phyloP scores from a whole-genome alignment of 2,329 filamentous ascomycete genomes.

The Xylaria sp. region DNA sequence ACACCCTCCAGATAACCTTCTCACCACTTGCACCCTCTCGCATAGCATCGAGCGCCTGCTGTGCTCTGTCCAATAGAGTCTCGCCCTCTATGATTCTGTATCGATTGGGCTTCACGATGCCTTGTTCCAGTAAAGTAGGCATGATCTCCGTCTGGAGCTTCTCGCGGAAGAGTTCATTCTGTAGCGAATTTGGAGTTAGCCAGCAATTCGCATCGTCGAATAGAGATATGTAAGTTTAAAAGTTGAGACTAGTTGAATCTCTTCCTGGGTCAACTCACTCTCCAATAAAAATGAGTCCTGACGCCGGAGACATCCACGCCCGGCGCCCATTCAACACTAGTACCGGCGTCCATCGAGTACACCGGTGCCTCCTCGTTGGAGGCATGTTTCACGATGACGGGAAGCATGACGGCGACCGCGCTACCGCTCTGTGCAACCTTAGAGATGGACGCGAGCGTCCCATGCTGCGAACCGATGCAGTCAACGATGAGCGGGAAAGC shows the following conservation, averaged over 20 bases:
- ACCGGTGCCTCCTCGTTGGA: constrained; percentile 58
- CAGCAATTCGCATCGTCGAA: neutral
- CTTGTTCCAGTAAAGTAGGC: constrained; percentile 56
- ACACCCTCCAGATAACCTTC: constrained; percentile 53
- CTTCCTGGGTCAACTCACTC: constrained; percentile 51
- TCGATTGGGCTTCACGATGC: constrained; percentile 54
- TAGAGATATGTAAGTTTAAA: neutral
- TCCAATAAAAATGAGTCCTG: constrained; percentile 63
- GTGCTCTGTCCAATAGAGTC: constrained; percentile 52
- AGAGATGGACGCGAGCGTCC: constrained; percentile 60
- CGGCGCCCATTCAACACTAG: constrained; percentile 58
- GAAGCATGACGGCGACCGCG: constrained; percentile 68
- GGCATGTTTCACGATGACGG: constrained; percentile 66
- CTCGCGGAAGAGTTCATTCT: constrained; percentile 66
- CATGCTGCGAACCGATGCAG: constrained; percentile 63
- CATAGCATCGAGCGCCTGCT: constrained; percentile 51
- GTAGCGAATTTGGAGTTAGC: neutral
- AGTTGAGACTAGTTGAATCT: neutral
- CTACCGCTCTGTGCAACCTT: constrained; percentile 60
- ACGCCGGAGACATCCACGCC: constrained; percentile 65
- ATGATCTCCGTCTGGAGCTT: constrained; percentile 66
- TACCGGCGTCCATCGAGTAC: constrained; percentile 64
- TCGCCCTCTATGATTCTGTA: constrained; percentile 55
- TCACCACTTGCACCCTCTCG: constrained; percentile 55
- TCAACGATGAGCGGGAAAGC: constrained; percentile 61